Percentiles rank a stretch among this genome's conserved stretches.
These are phyloP conservation scores for Xylaria longipes DNA, from an alignment of 495 filamentous ascomycete genomes.

Conservation along the genomic window DNA sequence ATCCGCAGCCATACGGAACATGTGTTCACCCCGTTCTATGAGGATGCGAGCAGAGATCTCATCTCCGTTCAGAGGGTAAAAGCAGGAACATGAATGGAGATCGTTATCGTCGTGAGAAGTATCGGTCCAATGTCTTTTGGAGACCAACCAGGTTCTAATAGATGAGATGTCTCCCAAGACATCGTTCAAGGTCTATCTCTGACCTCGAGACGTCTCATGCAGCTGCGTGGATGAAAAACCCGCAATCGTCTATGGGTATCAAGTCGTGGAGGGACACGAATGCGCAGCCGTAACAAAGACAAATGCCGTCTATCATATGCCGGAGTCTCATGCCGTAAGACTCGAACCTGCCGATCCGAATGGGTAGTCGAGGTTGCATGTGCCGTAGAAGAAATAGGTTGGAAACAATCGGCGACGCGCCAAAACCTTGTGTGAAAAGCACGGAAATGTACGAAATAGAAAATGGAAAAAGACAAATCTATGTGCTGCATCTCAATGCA, in stretches of 20 bases:
- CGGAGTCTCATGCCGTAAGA: conserved; percentile 46
- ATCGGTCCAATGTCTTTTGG: conserved; percentile 39
- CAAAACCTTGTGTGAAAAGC: conserved; percentile 37
- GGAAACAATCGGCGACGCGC: conserved; percentile 29
- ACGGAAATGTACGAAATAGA: conserved; percentile 44
- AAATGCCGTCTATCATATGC: conserved; percentile 85
- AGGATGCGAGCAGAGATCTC: conserved; percentile 40
- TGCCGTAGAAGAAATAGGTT: conserved; percentile 49
- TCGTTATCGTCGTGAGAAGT: conserved; percentile 40
- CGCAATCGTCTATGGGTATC: conserved; percentile 56
- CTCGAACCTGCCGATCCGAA: conserved; percentile 44
- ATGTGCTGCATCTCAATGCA: conserved; percentile 32
- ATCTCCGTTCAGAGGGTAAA: conserved; percentile 44
- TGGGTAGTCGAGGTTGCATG: conserved; percentile 45
- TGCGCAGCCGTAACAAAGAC: conserved; percentile 60
- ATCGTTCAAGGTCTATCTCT: conserved; percentile 50
- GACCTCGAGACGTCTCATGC: conserved; percentile 49
- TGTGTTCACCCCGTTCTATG: conserved; percentile 43
- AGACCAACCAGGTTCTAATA: conserved; percentile 42
- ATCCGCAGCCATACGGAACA: conserved; percentile 41
- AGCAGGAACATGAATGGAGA: conserved; percentile 45
- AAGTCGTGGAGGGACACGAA: conserved; percentile 61
- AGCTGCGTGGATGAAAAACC: conserved; percentile 48
- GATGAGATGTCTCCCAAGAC: conserved; percentile 43
- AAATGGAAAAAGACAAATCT: conserved; percentile 48